Evolutionary conservation across 2,329 filamentous ascomycete genomes (phyloP).

Genomic region (Ramichloridium luteum): DNA sequence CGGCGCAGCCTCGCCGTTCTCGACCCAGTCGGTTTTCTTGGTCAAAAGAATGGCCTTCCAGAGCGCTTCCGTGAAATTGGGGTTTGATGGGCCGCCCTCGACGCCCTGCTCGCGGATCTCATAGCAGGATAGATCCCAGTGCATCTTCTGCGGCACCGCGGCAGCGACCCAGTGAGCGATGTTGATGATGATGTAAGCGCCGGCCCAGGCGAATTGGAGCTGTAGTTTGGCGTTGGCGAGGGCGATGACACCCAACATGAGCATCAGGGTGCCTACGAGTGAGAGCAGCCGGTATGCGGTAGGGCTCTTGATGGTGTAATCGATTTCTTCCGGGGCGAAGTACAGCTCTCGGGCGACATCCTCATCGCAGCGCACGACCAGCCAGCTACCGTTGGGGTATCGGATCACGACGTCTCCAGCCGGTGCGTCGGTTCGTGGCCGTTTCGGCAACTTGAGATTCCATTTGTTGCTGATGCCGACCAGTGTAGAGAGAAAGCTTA

Average conservation of each 20-base stretch:
- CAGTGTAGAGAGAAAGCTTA: conserved; percentile 38
- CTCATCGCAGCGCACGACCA: conserved; percentile 39
- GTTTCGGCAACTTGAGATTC: conserved; percentile 31
- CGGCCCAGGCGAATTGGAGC: conserved; percentile 38
- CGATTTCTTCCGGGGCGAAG: conserved; percentile 39
- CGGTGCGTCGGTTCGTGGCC: conserved; percentile 25
- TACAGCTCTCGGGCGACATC: conserved; percentile 39
- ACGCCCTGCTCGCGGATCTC: conserved; percentile 28
- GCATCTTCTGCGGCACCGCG: conserved; percentile 33
- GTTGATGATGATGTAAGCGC: conserved; percentile 38
- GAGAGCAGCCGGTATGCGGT: conserved; percentile 35
- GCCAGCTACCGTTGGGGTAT: conserved; percentile 39
- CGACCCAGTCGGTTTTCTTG: conserved; percentile 33
- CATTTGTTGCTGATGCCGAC: conserved; percentile 40
- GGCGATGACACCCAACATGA: conserved; percentile 41
- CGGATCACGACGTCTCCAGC: conserved; percentile 36
- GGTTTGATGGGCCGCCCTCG: conserved; percentile 20
- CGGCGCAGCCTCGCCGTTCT: conserved; percentile 13
- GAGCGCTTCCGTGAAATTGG: conserved; percentile 36
- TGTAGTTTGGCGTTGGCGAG: conserved; percentile 38
- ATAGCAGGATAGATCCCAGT: conserved; percentile 39
- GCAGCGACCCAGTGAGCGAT: conserved; percentile 40
- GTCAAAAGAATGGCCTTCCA: conserved; percentile 39
- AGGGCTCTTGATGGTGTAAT: conserved; percentile 32
- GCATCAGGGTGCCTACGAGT: conserved; percentile 38